phyloP scores from a whole-genome alignment of 1,139 yeast species.

The Kodamaea alishanica region DNA sequence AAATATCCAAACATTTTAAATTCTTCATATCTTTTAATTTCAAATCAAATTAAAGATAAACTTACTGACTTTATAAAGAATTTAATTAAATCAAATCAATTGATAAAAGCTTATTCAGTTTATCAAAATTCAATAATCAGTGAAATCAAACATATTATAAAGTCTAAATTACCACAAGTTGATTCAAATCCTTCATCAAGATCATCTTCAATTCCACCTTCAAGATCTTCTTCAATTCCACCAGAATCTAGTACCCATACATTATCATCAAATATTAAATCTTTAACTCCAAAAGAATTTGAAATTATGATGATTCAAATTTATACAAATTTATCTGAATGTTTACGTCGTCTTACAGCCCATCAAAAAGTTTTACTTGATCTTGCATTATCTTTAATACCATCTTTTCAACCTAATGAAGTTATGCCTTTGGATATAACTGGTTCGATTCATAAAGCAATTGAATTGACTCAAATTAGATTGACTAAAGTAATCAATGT shows the following conservation, averaged over 20 bases:
- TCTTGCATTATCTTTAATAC: constrained; percentile 57
- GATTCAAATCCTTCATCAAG: constrained; percentile 28
- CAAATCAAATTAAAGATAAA: constrained; percentile 32
- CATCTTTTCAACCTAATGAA: constrained; percentile 32
- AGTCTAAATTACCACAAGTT: constrained; percentile 52
- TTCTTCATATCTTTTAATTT: constrained; percentile 32
- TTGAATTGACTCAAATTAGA: constrained; percentile 71
- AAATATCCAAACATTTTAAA: constrained; percentile 18
- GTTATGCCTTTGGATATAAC: constrained; percentile 65
- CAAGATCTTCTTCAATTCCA: constrained; percentile 3
- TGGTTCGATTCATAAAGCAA: constrained; percentile 56
- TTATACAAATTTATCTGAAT: constrained; percentile 64
- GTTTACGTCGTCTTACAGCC: constrained; percentile 65
- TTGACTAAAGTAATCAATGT: constrained; percentile 77
- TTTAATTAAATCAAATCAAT: constrained; percentile 58
- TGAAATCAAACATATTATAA: constrained; percentile 72
- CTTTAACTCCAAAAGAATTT: constrained; percentile 69
- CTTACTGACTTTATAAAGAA: constrained; percentile 50
- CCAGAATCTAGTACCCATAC: constrained; percentile 18
- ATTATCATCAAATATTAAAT: constrained; percentile 56
- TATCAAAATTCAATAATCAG: constrained; percentile 66
- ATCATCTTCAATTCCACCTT: constrained; percentile 30
- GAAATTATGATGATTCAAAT: constrained; percentile 64
- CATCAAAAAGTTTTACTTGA: constrained; percentile 82
- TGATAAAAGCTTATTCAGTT: constrained; percentile 58